These are phyloP conservation scores for Aegilops tauschii DNA, from an alignment of 176 grass and related monocot genomes.

Conservation along the genomic window DNA sequence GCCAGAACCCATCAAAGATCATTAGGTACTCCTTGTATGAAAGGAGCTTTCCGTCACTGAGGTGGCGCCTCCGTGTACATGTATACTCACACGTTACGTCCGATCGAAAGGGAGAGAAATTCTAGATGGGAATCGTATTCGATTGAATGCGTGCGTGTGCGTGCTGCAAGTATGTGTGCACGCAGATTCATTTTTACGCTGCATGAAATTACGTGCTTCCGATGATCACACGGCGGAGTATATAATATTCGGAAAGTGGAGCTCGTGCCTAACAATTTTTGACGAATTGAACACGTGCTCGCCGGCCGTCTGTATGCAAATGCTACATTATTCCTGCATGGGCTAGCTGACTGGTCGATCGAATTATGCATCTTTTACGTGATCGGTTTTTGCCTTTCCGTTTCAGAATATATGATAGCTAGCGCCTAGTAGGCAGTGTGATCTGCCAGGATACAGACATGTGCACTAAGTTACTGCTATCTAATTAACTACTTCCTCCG, in stretches of 20 bases:
- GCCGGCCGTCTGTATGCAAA: background rate
- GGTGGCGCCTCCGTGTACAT: background rate
- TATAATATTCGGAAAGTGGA: background rate
- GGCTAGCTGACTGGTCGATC: constrained; percentile 6
- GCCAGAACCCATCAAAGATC: background rate
- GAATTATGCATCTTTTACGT: background rate
- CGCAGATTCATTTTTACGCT: background rate
- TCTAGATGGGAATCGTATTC: constrained; percentile 48
- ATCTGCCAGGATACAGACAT: background rate
- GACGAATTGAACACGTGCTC: constrained; percentile 37
- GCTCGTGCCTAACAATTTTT: constrained; percentile 44
- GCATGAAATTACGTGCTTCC: background rate
- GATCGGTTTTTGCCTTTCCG: background rate
- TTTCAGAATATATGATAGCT: constrained; percentile 9
- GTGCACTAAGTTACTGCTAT: background rate
- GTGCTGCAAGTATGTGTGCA: background rate
- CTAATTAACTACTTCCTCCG: too few species aligned
- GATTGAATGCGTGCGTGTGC: background rate
- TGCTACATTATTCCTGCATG: background rate
- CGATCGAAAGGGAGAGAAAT: constrained; percentile 16
- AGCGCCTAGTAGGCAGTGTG: background rate
- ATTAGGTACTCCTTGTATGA: constrained; percentile 10
- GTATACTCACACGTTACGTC: background rate
- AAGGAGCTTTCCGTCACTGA: constrained; percentile 29
- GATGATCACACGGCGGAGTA: background rate